Percentiles rank a stretch among this genome's conserved stretches.
phyloP scores from a whole-genome alignment of 306 rosid genomes.

The Vicia villosa region DNA sequence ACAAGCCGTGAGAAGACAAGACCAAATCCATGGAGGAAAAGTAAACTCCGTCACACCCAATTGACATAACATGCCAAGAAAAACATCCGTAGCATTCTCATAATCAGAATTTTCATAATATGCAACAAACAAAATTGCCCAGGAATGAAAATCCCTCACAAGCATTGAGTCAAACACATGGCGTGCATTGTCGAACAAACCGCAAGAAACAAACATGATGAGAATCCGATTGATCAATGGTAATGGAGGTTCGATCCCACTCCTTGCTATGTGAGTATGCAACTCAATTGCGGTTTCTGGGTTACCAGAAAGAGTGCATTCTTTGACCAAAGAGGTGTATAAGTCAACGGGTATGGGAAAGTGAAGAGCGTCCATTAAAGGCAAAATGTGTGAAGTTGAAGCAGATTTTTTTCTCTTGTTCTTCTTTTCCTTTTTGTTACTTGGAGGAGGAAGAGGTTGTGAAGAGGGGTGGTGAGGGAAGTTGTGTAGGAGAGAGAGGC shows the following conservation, averaged over 20 bases:
- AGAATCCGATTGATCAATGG: constrained; percentile 47
- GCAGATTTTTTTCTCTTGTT: constrained; percentile 24
- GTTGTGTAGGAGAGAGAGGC: constrained; percentile 2
- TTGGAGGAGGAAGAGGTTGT: constrained; percentile 15
- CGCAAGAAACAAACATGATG: constrained; percentile 50
- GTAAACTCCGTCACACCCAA: constrained; percentile 36
- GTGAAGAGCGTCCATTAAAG: constrained; percentile 50
- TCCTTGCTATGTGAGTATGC: constrained; percentile 41
- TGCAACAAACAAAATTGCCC: constrained; percentile 55
- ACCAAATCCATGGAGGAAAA: constrained; percentile 54
- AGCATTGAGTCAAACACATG: constrained; percentile 44
- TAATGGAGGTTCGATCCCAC: constrained; percentile 34
- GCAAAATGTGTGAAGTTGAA: constrained; percentile 49
- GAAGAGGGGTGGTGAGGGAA: constrained; percentile 16
- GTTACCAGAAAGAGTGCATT: constrained; percentile 49
- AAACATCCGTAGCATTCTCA: constrained; percentile 31
- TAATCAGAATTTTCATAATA: constrained; percentile 39
- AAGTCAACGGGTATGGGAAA: constrained; percentile 47
- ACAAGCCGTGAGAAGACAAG: constrained; percentile 53
- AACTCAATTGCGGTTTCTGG: constrained; percentile 44
- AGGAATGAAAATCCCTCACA: constrained; percentile 48
- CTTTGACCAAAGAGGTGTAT: constrained; percentile 48
- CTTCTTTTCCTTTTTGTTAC: background rate
- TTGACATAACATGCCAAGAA: constrained; percentile 39
- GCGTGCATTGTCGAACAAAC: constrained; percentile 38